Evolutionary conservation across 2,329 filamentous ascomycete genomes (phyloP).

Genomic region (Colletotrichum tropicale): DNA sequence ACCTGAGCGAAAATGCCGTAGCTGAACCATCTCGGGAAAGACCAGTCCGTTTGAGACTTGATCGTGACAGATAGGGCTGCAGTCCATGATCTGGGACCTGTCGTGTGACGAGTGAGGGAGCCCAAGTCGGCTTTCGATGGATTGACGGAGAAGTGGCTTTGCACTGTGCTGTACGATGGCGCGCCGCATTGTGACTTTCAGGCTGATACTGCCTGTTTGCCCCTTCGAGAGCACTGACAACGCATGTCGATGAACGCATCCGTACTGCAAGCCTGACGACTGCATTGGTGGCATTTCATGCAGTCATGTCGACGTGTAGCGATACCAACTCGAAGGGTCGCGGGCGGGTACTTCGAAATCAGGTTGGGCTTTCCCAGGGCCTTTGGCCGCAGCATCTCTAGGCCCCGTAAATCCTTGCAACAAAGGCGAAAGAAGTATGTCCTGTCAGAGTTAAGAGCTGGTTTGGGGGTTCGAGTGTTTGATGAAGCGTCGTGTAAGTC

Average conservation of each 20-base stretch:
- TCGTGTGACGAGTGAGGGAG: not conserved
- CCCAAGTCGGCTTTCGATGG: not conserved
- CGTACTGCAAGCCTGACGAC: not conserved
- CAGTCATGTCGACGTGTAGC: not conserved
- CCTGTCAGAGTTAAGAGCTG: not conserved
- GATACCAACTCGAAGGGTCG: not conserved
- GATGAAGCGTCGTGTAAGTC: not conserved
- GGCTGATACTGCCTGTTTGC: not conserved
- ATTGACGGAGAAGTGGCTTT: not conserved
- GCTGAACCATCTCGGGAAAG: not conserved
- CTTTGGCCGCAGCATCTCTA: not conserved
- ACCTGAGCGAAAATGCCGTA: not conserved
- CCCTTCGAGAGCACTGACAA: not conserved
- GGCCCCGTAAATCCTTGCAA: not conserved
- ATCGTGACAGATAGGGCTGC: conserved; percentile 12
- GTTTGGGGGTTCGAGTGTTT: not conserved
- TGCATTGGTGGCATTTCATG: not conserved
- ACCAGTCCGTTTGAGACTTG: not conserved
- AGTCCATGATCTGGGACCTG: conserved; percentile 1
- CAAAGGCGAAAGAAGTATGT: not conserved
- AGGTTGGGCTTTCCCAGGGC: not conserved
- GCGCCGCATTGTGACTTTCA: not conserved
- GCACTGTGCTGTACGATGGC: not conserved
- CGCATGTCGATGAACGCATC: not conserved
- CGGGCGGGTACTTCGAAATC: not conserved